Base-by-base conservation (phyloP, 768 basidiomycete genomes). In the Albatrellus ellisii region DNA sequence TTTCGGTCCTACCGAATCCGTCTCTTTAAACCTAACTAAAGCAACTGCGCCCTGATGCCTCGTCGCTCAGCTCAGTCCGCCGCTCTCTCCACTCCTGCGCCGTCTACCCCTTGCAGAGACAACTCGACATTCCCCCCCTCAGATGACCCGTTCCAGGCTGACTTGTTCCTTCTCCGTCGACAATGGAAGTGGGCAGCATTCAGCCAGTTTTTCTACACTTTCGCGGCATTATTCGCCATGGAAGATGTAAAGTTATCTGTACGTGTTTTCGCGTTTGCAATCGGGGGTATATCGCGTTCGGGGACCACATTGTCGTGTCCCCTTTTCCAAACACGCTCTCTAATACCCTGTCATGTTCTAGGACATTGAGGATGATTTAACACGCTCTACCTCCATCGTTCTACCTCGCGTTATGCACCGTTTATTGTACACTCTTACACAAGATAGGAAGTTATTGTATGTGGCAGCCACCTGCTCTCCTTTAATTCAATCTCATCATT, bases 171-270 rank as follows among this genome's bases (percentile, higher is more conserved):
- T 22, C 77, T 95, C 39, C 71, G 90, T 43, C 76, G 66, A 44
- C 75, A 88, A 49, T 92, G 87, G 87, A 79, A 84, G 68, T 94
- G 88, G 88, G 90, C 90, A 4, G 82, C 81, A 20, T 83, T 91
- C 60, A 73, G 74, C 60, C 88, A 92, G 58, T 92, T 94, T 70
- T 80, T 87, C 62, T 80, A 72, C 59, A 88, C 82, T 21, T 94
- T 92, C 63, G 68, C 72, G 36, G 70, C 72, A 38, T 67, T 91
- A 43, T 73, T 92, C 49, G 67, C 75, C 28, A 69, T 82, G 65
- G 61, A 71, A 33, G 82, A 85, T 53, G 72, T 90, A 47, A 67
- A 83, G 32, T 62, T 86, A 29, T 56, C 62, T 44, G 85, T 86
- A 56, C 50, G 70, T 63, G 39, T 47, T 39, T 31, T 42, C 33